Percentiles rank a stretch among this genome's conserved stretches.
Conservation (phyloP, 768 basidiomycete species). For the Paxillus ammoniavirescens region DNA sequence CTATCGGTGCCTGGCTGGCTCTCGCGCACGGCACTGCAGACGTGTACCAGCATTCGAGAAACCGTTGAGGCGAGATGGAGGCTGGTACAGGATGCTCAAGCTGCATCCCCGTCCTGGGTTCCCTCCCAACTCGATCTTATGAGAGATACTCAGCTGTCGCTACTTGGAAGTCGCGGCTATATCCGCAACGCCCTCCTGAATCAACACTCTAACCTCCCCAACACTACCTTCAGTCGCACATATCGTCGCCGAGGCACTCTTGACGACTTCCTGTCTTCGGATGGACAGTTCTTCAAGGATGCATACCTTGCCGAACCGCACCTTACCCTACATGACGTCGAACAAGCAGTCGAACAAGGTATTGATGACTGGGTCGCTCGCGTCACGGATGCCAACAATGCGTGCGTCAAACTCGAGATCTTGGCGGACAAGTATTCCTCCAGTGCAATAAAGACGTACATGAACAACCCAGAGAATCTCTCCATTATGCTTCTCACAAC, state of each 20-base stretch:
- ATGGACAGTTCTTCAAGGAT: conserved; percentile 8
- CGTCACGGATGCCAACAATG: conserved; percentile 8
- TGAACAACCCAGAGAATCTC: conserved; percentile 35
- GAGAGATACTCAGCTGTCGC: conserved; percentile 33
- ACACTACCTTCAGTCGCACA: background rate
- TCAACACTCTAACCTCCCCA: too few relatives aligned
- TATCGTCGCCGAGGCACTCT: conserved; percentile 12
- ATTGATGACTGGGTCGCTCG: conserved; percentile 35
- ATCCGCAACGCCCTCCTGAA: conserved; percentile 19
- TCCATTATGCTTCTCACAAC: conserved; percentile 43
- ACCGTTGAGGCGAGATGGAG: conserved; percentile 37
- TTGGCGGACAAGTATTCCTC: conserved; percentile 29
- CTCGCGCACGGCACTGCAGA: background rate
- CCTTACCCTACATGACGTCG: conserved; percentile 36
- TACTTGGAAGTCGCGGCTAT: conserved; percentile 29
- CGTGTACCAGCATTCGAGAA: conserved; percentile 14
- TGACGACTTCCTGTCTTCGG: conserved; percentile 14
- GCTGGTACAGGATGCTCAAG: conserved; percentile 26
- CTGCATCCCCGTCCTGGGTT: conserved; percentile 28
- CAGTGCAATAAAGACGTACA: conserved; percentile 26
- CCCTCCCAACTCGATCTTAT: conserved; percentile 26
- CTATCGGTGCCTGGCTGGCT: conserved; percentile 16
- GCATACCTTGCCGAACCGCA: conserved; percentile 12
- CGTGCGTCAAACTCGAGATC: conserved; percentile 18
- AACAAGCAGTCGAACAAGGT: conserved; percentile 27